Conservation (phyloP, 2,329 filamentous ascomycete genomes). For the Iodosphaeria phyllophila region DNA sequence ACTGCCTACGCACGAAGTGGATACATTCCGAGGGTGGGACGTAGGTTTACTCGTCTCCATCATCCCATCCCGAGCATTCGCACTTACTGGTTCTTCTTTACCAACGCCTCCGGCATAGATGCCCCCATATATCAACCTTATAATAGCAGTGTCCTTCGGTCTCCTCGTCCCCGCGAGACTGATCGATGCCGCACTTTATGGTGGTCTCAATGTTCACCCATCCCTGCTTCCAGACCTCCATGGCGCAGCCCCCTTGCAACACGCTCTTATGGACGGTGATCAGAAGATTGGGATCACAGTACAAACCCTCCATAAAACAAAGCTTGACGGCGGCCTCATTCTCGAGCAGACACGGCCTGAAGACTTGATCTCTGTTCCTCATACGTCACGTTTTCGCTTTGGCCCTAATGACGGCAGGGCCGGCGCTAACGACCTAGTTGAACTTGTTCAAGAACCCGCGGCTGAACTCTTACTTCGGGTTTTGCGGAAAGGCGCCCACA, state of each 20-base stretch:
- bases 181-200: slow-evolving; percentile 51
- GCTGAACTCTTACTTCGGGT: slow-evolving; percentile 51
- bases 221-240: slow-evolving; percentile 75
- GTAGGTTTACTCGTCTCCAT: slow-evolving; percentile 22
- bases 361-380: slow-evolving; percentile 34
- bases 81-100: slow-evolving; percentile 1
- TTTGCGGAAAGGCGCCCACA: slow-evolving; percentile 42
- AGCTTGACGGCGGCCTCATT: slow-evolving; percentile 65
- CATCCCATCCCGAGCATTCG: slow-evolving; percentile 1
- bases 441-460: slow-evolving; percentile 41
- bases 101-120: slow-evolving; percentile 20
- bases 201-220: slow-evolving; percentile 84
- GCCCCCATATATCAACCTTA: slow-evolving; percentile 47
- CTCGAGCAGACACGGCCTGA: slow-evolving; percentile 49
- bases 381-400: slow-evolving; percentile 23
- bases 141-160: slow-evolving; percentile 89
- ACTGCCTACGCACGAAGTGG: slow-evolving; percentile 53
- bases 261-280: slow-evolving; percentile 51
- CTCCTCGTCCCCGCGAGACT: slow-evolving; percentile 69
- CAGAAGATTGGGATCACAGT: slow-evolving; percentile 56
- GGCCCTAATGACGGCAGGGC: too few relatives aligned
- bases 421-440: too few relatives aligned
- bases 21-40: slow-evolving; percentile 70
- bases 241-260: slow-evolving; percentile 73
- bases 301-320: slow-evolving; percentile 61